These are phyloP conservation scores for Limonomyces culmigenus DNA, from an alignment of 1,284 basidiomycete genomes.

Conservation along the genomic window DNA sequence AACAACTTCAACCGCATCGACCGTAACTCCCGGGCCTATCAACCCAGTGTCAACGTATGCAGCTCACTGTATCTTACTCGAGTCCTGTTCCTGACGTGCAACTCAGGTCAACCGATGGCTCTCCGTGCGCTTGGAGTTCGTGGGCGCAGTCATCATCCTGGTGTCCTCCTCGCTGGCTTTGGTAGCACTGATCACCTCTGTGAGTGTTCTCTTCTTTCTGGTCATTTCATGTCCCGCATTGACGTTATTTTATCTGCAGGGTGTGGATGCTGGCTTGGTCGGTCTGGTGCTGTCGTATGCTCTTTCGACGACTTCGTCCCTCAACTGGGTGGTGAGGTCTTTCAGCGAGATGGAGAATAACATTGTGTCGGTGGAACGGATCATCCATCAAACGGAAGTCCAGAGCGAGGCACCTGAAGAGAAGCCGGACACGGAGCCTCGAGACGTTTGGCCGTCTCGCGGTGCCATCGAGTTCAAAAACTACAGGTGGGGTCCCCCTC, in stretches of 20 bases:
- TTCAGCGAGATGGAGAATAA: slow-evolving; percentile 91
- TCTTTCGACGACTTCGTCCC: slow-evolving; percentile 59
- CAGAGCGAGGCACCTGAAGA: slow-evolving; percentile 63
- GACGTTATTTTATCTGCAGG: slow-evolving; percentile 12
- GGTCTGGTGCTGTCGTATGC: slow-evolving; percentile 71
- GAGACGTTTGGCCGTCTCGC: slow-evolving; percentile 53
- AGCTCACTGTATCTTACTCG: not conserved
- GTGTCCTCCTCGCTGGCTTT: slow-evolving; percentile 59
- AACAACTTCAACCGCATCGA: slow-evolving; percentile 72
- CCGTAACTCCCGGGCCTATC: slow-evolving; percentile 58
- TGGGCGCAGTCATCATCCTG: slow-evolving; percentile 73
- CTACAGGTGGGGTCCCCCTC: slow-evolving; percentile 19
- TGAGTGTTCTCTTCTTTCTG: not conserved
- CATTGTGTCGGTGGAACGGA: slow-evolving; percentile 77
- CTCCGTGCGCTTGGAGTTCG: slow-evolving; percentile 63
- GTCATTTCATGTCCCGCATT: too few relatives aligned
- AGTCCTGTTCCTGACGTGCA: too few relatives aligned
- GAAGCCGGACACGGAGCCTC: slow-evolving; percentile 44
- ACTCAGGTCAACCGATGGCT: slow-evolving; percentile 62
- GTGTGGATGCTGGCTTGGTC: slow-evolving; percentile 78
- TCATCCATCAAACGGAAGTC: slow-evolving; percentile 63
- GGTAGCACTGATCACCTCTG: slow-evolving; percentile 44
- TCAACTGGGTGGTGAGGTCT: slow-evolving; percentile 86
- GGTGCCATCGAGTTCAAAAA: slow-evolving; percentile 61
- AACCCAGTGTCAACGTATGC: slow-evolving; percentile 28